These are phyloP conservation scores for Aegilops bicornis DNA, from an alignment of 176 grass and related monocot genomes.

Conservation along the genomic window DNA sequence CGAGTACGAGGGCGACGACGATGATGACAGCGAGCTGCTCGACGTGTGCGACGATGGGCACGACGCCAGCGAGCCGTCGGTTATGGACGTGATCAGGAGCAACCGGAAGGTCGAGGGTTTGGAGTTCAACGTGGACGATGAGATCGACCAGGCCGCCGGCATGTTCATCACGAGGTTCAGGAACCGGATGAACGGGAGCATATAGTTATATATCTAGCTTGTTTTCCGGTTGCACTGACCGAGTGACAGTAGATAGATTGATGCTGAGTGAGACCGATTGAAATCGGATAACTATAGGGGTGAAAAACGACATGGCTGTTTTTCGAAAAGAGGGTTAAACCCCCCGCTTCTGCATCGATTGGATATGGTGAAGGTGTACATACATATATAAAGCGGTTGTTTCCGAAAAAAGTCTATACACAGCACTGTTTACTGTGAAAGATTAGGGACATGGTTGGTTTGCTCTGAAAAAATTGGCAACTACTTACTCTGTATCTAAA, in stretches of 20 bases:
- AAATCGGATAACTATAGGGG: not conserved
- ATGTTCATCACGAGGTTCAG: slow-evolving; percentile 79
- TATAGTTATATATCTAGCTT: not conserved
- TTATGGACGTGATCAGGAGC: slow-evolving; percentile 78
- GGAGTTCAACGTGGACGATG: slow-evolving; percentile 69
- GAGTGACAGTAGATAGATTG: slow-evolving; percentile 14
- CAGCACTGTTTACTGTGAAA: not conserved
- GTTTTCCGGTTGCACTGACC: not conserved
- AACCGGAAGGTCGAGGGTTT: slow-evolving; percentile 52
- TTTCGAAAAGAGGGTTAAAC: too few species aligned
- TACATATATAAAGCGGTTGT: not conserved
- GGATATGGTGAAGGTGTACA: not conserved
- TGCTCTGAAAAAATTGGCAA: too few species aligned
- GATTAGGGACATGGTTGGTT: too few species aligned
- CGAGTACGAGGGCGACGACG: not conserved
- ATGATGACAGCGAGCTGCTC: not conserved
- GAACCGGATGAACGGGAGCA: slow-evolving; percentile 46
- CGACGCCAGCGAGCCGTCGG: slow-evolving; percentile 28
- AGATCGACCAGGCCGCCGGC: slow-evolving; percentile 74
- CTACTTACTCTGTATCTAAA: too few species aligned
- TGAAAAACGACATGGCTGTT: too few species aligned
- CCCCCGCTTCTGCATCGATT: too few species aligned
- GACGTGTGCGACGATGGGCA: not conserved
- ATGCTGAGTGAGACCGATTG: not conserved
- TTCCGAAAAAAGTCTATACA: too few species aligned